phyloP scores from a whole-genome alignment of 371 early-diverging fungal genomes.

The Sporodiniella umbellata region DNA sequence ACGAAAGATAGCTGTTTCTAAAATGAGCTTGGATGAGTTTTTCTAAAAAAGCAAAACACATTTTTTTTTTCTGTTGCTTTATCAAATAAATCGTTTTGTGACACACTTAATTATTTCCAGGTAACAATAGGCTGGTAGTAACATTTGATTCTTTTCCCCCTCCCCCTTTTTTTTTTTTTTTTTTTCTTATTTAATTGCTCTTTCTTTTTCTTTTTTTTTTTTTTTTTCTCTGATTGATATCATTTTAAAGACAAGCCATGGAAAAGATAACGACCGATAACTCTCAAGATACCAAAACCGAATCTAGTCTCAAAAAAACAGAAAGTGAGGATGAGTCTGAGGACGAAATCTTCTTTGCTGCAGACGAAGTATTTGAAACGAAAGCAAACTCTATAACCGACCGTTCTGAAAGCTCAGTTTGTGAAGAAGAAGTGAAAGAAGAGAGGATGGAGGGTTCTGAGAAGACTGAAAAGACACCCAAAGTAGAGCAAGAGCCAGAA shows the following conservation, averaged over 20 bases:
- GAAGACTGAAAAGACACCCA: background rate
- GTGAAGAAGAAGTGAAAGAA: background rate
- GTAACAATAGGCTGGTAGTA: background rate
- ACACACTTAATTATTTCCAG: no score
- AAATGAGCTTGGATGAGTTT: no score
- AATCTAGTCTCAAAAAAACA: background rate
- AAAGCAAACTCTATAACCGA: no score
- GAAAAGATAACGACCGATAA: background rate
- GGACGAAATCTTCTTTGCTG: background rate
- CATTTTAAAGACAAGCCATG: no score
- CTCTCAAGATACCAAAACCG: background rate
- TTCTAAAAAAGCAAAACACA: background rate
- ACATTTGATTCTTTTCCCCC: background rate
- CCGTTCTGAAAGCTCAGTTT: no score
- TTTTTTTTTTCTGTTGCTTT: no score
- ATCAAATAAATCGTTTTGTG: no score
- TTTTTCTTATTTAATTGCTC: background rate
- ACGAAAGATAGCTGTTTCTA: no score
- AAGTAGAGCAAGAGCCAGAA: background rate
- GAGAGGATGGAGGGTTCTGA: background rate
- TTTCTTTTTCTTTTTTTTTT: background rate
- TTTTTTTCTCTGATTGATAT: no score
- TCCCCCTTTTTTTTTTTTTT: background rate
- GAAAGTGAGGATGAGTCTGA: background rate
- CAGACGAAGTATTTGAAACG: background rate